A percentile compares a stretch with the other conserved stretches of the same genome.
phyloP scores from a whole-genome alignment of 2,329 filamentous ascomycete genomes.

The Emmonsia crescens region DNA sequence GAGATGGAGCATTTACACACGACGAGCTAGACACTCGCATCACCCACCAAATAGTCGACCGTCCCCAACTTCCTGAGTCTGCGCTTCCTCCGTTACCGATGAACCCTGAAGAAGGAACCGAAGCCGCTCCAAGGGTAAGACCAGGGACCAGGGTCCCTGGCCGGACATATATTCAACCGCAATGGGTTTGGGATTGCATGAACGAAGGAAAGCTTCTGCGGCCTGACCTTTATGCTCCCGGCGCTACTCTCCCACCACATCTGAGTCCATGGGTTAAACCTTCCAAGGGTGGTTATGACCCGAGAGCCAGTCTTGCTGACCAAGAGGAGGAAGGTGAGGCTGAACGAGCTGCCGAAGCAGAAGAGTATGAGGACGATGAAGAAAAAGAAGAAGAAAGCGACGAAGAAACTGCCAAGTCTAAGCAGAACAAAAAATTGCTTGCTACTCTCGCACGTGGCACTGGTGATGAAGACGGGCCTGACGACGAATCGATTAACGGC shows the following conservation, averaged over 20 bases:
- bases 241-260: slow-evolving; percentile 82
- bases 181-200: slow-evolving; percentile 97
- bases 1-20: slow-evolving; percentile 83
- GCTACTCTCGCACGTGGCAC: slow-evolving; percentile 25
- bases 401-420: slow-evolving; percentile 24
- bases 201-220: slow-evolving; percentile 84
- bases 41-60: slow-evolving; percentile 92
- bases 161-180: slow-evolving; percentile 84
- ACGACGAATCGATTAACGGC: slow-evolving; percentile 33
- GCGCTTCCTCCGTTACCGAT: slow-evolving; percentile 35
- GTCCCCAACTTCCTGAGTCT: slow-evolving; percentile 59
- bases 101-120: slow-evolving; percentile 38
- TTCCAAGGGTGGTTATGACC: slow-evolving; percentile 81
- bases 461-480: slow-evolving; percentile 30
- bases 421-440: slow-evolving; percentile 26
- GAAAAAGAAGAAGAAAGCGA: slow-evolving; percentile 28
- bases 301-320: slow-evolving; percentile 70
- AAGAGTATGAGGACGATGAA: slow-evolving; percentile 40
- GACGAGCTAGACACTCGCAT: slow-evolving; percentile 80
- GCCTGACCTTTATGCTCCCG: slow-evolving; percentile 79
- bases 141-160: slow-evolving; percentile 73
- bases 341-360: slow-evolving; percentile 54
- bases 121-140: slow-evolving; percentile 37
- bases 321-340: slow-evolving; percentile 83
- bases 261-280: slow-evolving; percentile 90